Evolutionary conservation across 805 yeast species (phyloP).

Genomic region (Saccharomyces paradoxus): DNA sequence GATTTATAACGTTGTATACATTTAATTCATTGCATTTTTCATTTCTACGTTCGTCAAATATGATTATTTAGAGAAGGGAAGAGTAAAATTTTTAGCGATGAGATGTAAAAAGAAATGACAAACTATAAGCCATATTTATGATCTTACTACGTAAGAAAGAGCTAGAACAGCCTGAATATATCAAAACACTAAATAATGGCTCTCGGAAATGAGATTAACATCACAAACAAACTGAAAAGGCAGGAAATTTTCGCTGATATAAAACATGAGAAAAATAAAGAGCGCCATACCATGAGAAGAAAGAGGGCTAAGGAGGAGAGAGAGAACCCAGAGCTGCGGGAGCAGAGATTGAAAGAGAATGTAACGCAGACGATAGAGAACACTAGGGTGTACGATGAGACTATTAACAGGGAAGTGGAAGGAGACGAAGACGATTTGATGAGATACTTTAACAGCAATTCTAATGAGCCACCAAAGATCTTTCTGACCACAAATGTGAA

Average conservation of each 20-base stretch:
- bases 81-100: constrained; percentile 6
- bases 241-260: constrained; percentile 68
- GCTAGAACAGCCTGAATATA: neutral
- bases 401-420: constrained; percentile 44
- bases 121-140: neutral
- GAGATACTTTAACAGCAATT: constrained; percentile 39
- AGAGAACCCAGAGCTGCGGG: constrained; percentile 72
- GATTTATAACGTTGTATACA: neutral
- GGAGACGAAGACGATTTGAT: constrained; percentile 31
- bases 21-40: neutral
- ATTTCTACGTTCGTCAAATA: neutral
- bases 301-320: constrained; percentile 83
- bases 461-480: constrained; percentile 76
- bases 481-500: constrained; percentile 80
- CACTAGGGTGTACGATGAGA: constrained; percentile 81
- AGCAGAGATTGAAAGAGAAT: constrained; percentile 68
- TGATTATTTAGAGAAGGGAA: neutral
- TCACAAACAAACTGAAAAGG: constrained; percentile 72
- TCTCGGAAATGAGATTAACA: constrained; percentile 34
- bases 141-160: neutral
- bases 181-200: constrained; percentile 19
- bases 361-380: constrained; percentile 77
- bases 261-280: constrained; percentile 67
- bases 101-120: constrained; percentile 4
- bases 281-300: constrained; percentile 68